phyloP scores from a whole-genome alignment of 768 basidiomycete species.

The Tylopilus plumbeoviolaceoides region DNA sequence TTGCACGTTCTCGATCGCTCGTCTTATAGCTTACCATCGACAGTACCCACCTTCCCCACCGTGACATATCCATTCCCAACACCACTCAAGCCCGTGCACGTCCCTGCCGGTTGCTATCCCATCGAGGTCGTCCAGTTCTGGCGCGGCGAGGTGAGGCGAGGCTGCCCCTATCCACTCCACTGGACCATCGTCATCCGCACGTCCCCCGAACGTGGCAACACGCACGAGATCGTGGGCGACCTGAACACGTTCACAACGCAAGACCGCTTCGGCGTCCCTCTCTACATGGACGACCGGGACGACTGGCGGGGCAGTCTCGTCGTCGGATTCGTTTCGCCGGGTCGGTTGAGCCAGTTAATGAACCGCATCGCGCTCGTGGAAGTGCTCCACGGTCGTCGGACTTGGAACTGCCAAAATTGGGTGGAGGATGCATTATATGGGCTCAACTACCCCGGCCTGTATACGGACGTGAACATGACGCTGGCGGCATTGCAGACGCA shows the following conservation, averaged over 20 bases:
- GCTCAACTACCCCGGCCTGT: constrained; percentile 9
- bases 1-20: neutral
- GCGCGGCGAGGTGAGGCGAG: constrained; percentile 17
- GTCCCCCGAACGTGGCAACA: constrained; percentile 8
- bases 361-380: constrained; percentile 14
- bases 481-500: constrained; percentile 18
- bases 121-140: constrained; percentile 28
- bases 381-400: constrained; percentile 11
- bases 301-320: constrained; percentile 24
- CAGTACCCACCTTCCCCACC: neutral
- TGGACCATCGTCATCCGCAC: constrained; percentile 28
- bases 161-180: constrained; percentile 18
- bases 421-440: constrained; percentile 20
- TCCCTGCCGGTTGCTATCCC: constrained; percentile 17
- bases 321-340: constrained; percentile 18
- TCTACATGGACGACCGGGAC: neutral
- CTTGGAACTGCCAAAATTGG: constrained; percentile 30
- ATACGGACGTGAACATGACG: constrained; percentile 16
- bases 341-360: constrained; percentile 7
- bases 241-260: constrained; percentile 11
- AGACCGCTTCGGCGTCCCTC: constrained; percentile 8
- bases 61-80: constrained; percentile 2
- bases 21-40: constrained; percentile 4
- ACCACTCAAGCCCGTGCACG: constrained; percentile 14
- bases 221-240: constrained; percentile 24